Conservation (phyloP, 2,329 filamentous ascomycete species). For the Neophaeococcomyces mojaviensis region DNA sequence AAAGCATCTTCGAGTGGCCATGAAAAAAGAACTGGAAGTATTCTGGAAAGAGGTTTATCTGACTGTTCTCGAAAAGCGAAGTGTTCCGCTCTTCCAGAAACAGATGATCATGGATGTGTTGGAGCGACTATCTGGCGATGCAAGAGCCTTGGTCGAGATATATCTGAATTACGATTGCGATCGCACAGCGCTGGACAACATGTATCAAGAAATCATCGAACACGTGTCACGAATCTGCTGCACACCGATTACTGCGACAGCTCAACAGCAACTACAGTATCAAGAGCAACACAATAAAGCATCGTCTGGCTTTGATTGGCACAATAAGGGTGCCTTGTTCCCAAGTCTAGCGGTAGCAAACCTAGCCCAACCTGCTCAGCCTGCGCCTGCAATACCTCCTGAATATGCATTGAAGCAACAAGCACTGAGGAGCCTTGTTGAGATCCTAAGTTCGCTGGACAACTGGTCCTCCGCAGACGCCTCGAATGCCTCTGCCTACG, state of each 20-base stretch:
- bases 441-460: conserved; percentile 80
- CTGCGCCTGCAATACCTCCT: conserved; percentile 56
- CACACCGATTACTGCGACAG: conserved; percentile 64
- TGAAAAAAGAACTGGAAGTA: conserved; percentile 98
- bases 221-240: conserved; percentile 84
- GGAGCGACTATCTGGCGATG: conserved; percentile 75
- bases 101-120: conserved; percentile 83
- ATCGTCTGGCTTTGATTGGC: conserved; percentile 66
- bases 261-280: conserved; percentile 75
- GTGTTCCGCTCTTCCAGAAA: conserved; percentile 82
- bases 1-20: conserved; percentile 82
- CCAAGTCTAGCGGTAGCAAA: conserved; percentile 76
- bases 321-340: conserved; percentile 74
- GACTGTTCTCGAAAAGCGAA: conserved; percentile 78
- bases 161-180: conserved; percentile 99
- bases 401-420: conserved; percentile 90
- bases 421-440: conserved; percentile 79
- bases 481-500: conserved; percentile 27
- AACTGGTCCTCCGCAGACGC: conserved; percentile 65
- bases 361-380: conserved; percentile 49
- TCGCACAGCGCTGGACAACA: conserved; percentile 83
- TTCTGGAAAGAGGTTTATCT: conserved; percentile 97
- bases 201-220: conserved; percentile 90
- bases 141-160: conserved; percentile 81
- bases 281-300: conserved; percentile 66